Evolutionary conservation across 192 early-diverging fungal species (phyloP).

Genomic region (Endogone sp.): DNA sequence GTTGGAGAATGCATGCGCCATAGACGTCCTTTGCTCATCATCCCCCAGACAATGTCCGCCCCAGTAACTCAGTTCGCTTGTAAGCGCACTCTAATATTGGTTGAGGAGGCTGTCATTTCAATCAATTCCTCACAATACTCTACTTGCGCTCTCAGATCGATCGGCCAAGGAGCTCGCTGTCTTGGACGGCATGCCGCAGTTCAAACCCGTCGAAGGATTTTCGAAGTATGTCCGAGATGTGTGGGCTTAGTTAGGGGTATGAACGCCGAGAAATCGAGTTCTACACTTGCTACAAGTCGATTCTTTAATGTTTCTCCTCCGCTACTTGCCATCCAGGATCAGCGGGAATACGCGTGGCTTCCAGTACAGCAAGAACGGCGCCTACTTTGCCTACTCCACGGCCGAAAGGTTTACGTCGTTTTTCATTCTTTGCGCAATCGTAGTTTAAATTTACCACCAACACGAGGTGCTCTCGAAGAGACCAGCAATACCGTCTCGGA

Average conservation of each 20-base stretch:
- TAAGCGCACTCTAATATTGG: constrained; percentile 14
- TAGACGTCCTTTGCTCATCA: constrained; percentile 1
- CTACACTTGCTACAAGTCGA: background rate
- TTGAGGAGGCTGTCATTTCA: background rate
- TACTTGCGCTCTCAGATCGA: constrained; percentile 33
- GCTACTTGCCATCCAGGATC: constrained; percentile 22
- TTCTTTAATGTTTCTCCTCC: constrained; percentile 5
- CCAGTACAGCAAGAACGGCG: constrained; percentile 73
- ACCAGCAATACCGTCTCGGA: background rate
- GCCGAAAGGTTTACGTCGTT: constrained; percentile 46
- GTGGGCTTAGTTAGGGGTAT: background rate
- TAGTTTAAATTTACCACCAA: background rate
- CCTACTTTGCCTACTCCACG: constrained; percentile 62
- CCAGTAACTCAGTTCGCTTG: constrained; percentile 53
- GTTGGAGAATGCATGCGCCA: too few species aligned
- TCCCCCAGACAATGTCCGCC: constrained; percentile 10
- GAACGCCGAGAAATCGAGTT: background rate
- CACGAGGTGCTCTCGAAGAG: background rate
- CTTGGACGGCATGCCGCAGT: constrained; percentile 48
- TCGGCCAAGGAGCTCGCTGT: constrained; percentile 49
- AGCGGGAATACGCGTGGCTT: constrained; percentile 45
- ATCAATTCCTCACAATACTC: background rate
- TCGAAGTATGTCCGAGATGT: constrained; percentile 37
- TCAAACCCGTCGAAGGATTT: constrained; percentile 42
- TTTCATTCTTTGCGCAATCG: background rate